These are phyloP conservation scores for Ramichloridium luteum DNA, from an alignment of 2,329 filamentous ascomycete genomes.

Conservation along the genomic window DNA sequence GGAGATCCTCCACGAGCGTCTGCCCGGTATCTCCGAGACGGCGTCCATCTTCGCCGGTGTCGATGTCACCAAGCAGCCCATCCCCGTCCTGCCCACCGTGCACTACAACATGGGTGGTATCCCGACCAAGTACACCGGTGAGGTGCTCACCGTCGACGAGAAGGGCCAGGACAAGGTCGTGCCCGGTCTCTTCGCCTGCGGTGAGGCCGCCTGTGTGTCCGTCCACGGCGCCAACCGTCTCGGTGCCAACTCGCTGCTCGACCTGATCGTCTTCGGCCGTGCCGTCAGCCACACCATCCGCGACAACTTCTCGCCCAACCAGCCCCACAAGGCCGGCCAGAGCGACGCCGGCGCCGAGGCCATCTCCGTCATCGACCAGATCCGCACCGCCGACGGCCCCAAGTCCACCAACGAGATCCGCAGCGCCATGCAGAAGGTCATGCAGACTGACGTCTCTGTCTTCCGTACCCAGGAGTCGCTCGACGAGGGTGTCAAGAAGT, in stretches of 20 bases:
- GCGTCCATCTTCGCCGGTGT: slow-evolving; percentile 95
- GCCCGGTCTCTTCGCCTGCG: slow-evolving; percentile 87
- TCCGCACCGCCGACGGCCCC: slow-evolving; percentile 71
- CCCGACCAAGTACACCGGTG: slow-evolving; percentile 90
- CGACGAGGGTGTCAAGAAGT: slow-evolving; percentile 77
- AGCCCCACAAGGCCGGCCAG: slow-evolving; percentile 64
- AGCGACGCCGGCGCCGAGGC: slow-evolving; percentile 82
- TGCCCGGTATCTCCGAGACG: slow-evolving; percentile 97
- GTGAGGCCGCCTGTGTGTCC: slow-evolving; percentile 93
- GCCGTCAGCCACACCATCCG: slow-evolving; percentile 95
- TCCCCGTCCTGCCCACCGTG: slow-evolving; percentile 88
- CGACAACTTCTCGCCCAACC: slow-evolving; percentile 78
- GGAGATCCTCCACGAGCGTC: slow-evolving; percentile 86
- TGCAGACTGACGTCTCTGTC: slow-evolving; percentile 94
- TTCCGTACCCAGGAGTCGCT: slow-evolving; percentile 91
- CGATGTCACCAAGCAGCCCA: slow-evolving; percentile 92
- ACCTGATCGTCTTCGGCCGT: slow-evolving; percentile 94
- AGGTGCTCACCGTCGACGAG: slow-evolving; percentile 82
- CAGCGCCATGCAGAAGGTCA: slow-evolving; percentile 89
- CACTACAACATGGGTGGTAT: slow-evolving; percentile 99
- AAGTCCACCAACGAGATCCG: slow-evolving; percentile 84
- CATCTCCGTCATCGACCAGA: slow-evolving; percentile 72
- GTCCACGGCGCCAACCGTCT: slow-evolving; percentile 97
- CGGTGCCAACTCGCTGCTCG: slow-evolving; percentile 93
- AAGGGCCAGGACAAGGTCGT: slow-evolving; percentile 84